Conservation (phyloP, 164 flowering plant species). For the Platanus orientalis region DNA sequence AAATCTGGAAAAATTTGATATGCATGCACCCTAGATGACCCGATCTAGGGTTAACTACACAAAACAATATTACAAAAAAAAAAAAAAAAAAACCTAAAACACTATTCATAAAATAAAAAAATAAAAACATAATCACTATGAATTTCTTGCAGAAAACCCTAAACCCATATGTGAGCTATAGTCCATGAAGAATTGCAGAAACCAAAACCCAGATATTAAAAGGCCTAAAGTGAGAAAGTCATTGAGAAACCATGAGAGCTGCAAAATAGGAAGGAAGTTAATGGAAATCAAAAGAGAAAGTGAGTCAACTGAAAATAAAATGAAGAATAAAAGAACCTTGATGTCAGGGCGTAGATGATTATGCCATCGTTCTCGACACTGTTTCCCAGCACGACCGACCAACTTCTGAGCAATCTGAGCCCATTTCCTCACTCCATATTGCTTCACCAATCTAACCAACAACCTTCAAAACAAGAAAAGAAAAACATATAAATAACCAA, state of each 20-base stretch:
- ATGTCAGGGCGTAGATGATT: conserved; percentile 87
- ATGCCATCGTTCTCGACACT: conserved; percentile 95
- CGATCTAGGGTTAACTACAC: no score
- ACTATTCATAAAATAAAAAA: no score
- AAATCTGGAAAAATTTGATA: no score
- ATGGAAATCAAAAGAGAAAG: neutral
- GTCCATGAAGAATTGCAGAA: neutral
- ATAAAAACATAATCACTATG: neutral
- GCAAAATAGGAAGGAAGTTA: neutral
- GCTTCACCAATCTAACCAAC: conserved; percentile 54
- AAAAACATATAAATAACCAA: neutral
- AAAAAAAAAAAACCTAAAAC: no score
- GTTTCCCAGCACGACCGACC: conserved; percentile 79
- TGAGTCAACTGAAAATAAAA: neutral
- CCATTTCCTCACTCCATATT: conserved; percentile 79
- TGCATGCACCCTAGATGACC: no score
- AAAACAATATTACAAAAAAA: no score
- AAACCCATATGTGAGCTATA: neutral
- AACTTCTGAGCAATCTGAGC: conserved; percentile 64
- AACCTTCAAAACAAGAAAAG: conserved; percentile 26
- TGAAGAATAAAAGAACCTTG: conserved; percentile 44
- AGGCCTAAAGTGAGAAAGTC: neutral
- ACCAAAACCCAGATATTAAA: neutral
- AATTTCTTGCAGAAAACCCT: neutral
- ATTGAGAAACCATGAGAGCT: neutral